Base-by-base conservation (phyloP, 2,329 filamentous ascomycete species). In the Cytospora paraplurivora region DNA sequence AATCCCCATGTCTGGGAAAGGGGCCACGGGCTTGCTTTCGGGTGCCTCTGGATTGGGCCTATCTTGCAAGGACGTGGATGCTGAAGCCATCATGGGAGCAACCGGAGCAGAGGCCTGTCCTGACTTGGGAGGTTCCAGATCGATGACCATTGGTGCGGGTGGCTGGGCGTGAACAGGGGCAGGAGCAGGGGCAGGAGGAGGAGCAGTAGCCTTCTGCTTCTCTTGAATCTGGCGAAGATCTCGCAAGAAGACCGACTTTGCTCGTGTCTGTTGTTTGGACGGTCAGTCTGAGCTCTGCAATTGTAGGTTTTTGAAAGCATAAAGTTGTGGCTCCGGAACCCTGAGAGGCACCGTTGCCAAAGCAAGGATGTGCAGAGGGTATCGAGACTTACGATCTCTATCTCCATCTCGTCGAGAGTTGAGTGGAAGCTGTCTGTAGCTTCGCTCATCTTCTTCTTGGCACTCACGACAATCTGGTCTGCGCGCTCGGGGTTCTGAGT, bases 1-100 rank as follows among this genome's bases (percentile, higher is more conserved):
- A 13, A 59, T 60, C 35, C 65, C 65, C 65, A 67, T 67, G 33
- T 67, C 63, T 27, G 65, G 65, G 44, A 67, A 67, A 12, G 65
- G 65, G 11, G 65, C 65, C 12, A 65, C 63, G 8, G 63, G 59
- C 47, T 59, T 66, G 47, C 12, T 8, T 13, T 66, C 62, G 11
- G 59, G 59, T 1, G 41, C 55, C 15, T 65, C 62, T 27, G 62
- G 62, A 17, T 59, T 50, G 37, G 54, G 57, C 35, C 49, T 62
- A 17, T 60, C 60, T 27, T 63, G 49, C 21, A 64, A 56, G 53
- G 64, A 66, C 17, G 64, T 54, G 17, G 64, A 64, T 11, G 56
- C 64, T 4, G 56, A 58, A 34, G 49, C 62, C 62, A 67, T 65
- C 59, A 63, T 65, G 12, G 63, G 63, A 4, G 63, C 60, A 1